These are phyloP conservation scores for Arctostaphylos glauca DNA, from an alignment of 148 eudicot genomes.

Conservation along the genomic window DNA sequence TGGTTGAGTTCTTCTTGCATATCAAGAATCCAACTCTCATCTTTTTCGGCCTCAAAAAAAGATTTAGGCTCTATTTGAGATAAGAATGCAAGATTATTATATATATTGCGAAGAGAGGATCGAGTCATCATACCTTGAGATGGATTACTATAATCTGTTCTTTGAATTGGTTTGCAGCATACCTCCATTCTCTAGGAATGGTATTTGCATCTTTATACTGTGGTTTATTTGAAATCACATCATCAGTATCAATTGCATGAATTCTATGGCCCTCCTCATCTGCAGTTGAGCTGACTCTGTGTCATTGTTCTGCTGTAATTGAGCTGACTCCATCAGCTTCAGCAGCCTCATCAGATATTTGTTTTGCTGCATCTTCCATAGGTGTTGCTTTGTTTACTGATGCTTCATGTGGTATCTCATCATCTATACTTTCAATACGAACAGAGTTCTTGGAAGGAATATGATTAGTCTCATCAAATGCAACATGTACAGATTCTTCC, in stretches of 20 bases:
- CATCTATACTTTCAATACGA: neutral
- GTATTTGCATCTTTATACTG: neutral
- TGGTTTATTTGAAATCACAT: neutral
- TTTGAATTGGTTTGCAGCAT: neutral
- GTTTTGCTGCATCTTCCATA: neutral
- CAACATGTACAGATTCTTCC: neutral
- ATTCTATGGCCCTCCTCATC: too few relatives aligned
- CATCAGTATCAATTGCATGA: too few relatives aligned
- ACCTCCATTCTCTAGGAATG: neutral
- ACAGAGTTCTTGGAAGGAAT: neutral
- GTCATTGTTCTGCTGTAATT: too few relatives aligned
- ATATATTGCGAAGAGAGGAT: neutral
- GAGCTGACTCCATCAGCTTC: too few relatives aligned
- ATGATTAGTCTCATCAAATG: neutral
- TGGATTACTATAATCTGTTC: neutral
- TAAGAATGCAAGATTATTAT: neutral
- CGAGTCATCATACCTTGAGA: neutral
- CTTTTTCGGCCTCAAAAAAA: neutral
- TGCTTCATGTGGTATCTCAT: neutral
- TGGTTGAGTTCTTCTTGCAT: neutral
- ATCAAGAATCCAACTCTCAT: neutral
- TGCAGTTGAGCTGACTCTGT: neutral
- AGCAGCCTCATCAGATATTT: too few relatives aligned
- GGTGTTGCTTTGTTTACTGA: neutral
- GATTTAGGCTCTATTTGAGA: neutral